These are phyloP conservation scores for Linum usitatissimum DNA, from an alignment of 345 rosid species.

Conservation along the genomic window DNA sequence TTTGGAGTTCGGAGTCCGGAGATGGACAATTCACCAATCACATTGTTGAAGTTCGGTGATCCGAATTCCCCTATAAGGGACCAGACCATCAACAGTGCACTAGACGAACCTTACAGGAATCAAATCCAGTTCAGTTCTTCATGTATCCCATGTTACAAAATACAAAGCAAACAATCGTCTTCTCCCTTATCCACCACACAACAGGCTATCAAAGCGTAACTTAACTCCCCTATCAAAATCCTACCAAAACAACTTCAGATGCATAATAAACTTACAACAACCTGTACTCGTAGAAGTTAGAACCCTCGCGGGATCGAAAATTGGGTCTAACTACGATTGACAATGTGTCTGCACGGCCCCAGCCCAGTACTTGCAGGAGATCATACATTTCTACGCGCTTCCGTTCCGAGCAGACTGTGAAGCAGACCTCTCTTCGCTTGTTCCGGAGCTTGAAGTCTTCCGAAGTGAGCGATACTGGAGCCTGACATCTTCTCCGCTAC, in stretches of 20 bases:
- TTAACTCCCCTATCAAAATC: too few species aligned
- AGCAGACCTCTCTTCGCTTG: slow-evolving; percentile 40
- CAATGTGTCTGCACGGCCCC: background rate
- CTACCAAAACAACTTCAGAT: background rate
- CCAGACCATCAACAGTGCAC: too few species aligned
- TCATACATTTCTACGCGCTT: slow-evolving; percentile 22
- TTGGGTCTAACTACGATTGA: background rate
- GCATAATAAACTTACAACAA: background rate
- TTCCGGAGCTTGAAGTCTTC: slow-evolving; percentile 33
- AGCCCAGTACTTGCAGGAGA: background rate
- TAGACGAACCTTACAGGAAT: too few species aligned
- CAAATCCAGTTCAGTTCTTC: too few species aligned
- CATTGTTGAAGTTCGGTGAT: too few species aligned
- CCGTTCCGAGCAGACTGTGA: slow-evolving; percentile 46
- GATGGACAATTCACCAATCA: too few species aligned
- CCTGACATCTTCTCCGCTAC: slow-evolving; percentile 78
- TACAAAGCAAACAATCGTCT: too few species aligned
- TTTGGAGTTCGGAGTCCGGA: too few species aligned
- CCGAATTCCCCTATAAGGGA: too few species aligned
- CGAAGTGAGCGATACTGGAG: slow-evolving; percentile 87
- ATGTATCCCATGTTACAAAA: too few species aligned
- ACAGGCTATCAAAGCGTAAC: too few species aligned
- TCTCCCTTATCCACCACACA: too few species aligned
- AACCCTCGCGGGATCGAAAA: background rate
- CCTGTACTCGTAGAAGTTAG: background rate